Percentiles rank a stretch among this genome's conserved stretches.
Evolutionary conservation across 1,284 basidiomycete species (phyloP).

Genomic region (Rhizopogon parksii): DNA sequence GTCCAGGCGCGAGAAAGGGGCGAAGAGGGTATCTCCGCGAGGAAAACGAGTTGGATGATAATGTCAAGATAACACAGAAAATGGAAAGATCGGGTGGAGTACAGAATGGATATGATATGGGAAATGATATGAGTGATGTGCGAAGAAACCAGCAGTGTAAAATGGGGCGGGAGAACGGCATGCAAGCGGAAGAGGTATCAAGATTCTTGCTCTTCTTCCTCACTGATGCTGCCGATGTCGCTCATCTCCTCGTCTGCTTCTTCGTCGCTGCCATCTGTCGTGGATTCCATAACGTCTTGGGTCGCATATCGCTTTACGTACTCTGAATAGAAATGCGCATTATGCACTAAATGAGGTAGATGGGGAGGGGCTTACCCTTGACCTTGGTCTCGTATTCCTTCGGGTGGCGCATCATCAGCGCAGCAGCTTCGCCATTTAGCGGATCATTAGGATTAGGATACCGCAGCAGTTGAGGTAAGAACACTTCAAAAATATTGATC

Average conservation of each 20-base stretch:
- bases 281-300: conserved; percentile 70
- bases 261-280: conserved; percentile 52
- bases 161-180: conserved; percentile 7
- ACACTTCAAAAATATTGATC: conserved; percentile 99
- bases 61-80: conserved; percentile 9
- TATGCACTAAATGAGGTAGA: not conserved
- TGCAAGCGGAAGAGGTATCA: conserved; percentile 12
- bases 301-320: conserved; percentile 83
- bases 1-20: conserved; percentile 9
- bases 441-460: conserved; percentile 99
- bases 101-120: conserved; percentile 9
- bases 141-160: not conserved
- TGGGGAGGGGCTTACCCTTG: conserved; percentile 51
- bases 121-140: conserved; percentile 17
- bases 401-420: conserved; percentile 93
- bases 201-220: conserved; percentile 44
- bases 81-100: conserved; percentile 3
- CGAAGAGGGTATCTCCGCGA: conserved; percentile 25
- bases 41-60: conserved; percentile 8
- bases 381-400: conserved; percentile 92
- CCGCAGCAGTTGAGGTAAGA: conserved; percentile 91
- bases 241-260: conserved; percentile 86
- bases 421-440: conserved; percentile 95
- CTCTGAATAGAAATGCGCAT: conserved; percentile 39
- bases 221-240: conserved; percentile 84